Conservation (phyloP, 202 grass and related monocot genomes). For the Schoenoplectus triqueter region DNA sequence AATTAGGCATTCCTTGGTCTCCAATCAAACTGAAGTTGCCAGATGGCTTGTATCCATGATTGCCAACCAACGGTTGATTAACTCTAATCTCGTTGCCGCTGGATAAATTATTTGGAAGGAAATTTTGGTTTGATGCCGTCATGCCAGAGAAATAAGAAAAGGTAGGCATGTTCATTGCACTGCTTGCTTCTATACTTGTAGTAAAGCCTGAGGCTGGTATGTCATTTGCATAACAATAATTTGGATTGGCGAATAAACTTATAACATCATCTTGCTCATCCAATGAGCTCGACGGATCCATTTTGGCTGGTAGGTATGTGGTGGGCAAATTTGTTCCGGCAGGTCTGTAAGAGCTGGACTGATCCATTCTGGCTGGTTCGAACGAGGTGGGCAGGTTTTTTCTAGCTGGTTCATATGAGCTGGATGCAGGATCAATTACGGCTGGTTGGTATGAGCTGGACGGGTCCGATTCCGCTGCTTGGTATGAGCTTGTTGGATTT, state of each 20-base stretch:
- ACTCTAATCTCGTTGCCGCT: neutral
- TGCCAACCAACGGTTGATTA: neutral
- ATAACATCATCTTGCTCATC: constrained; percentile 40
- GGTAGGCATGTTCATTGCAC: neutral
- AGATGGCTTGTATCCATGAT: neutral
- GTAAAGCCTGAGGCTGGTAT: neutral
- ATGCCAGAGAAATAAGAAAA: constrained; percentile 24
- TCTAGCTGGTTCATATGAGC: no score
- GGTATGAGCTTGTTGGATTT: constrained; percentile 20
- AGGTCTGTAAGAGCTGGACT: constrained; percentile 10
- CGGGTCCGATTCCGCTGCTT: constrained; percentile 33
- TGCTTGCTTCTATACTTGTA: neutral
- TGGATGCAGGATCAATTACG: no score
- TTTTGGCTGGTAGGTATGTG: constrained; percentile 24
- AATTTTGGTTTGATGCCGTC: neutral
- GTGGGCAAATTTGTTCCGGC: constrained; percentile 28
- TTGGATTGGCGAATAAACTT: constrained; percentile 40
- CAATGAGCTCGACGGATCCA: constrained; percentile 27
- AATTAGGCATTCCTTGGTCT: constrained; percentile 20
- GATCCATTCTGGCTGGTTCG: neutral
- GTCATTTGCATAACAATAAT: constrained; percentile 33
- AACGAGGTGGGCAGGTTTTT: no score
- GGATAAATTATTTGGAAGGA: constrained; percentile 27
- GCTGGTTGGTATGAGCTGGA: neutral
- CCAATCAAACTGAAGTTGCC: constrained; percentile 15